Conservation (phyloP, 495 filamentous ascomycete genomes). For the Schizothecium vesticola region DNA sequence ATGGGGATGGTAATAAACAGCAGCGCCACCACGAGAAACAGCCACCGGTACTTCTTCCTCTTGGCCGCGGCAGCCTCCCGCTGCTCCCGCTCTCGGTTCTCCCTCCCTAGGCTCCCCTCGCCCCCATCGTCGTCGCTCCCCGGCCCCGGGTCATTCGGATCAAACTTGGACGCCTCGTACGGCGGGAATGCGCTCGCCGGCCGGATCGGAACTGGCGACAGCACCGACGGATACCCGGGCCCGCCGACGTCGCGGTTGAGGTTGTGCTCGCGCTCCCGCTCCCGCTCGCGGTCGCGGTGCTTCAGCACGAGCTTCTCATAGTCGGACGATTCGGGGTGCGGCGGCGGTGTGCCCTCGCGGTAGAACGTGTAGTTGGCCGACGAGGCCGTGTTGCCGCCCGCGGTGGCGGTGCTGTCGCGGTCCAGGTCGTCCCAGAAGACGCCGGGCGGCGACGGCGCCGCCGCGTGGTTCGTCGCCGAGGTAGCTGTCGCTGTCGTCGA, state of each 20-base stretch:
- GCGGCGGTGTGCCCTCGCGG: conserved; percentile 33
- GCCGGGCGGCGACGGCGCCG: conserved; percentile 6
- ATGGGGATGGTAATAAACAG: conserved; percentile 26
- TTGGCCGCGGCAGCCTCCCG: conserved; percentile 12
- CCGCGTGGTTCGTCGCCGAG: not conserved
- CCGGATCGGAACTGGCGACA: not conserved
- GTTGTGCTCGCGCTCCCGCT: not conserved
- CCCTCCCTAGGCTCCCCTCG: not conserved
- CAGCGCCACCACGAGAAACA: conserved; percentile 18
- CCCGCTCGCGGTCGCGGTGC: not conserved
- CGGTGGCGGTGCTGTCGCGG: conserved; percentile 1
- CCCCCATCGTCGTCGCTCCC: not conserved
- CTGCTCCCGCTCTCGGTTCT: not conserved
- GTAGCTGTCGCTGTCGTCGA: not conserved
- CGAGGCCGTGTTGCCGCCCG: conserved; percentile 4
- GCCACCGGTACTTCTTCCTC: conserved; percentile 28
- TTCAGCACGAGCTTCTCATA: conserved; percentile 12
- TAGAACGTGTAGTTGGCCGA: conserved; percentile 30
- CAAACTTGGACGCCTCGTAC: not conserved
- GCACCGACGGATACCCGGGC: not conserved
- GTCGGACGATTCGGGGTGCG: conserved; percentile 12
- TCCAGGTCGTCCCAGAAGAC: conserved; percentile 29
- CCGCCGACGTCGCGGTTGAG: not conserved
- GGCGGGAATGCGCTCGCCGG: not conserved
- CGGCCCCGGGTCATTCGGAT: not conserved